Evolutionary conservation across 73 alveolate species (phyloP).

Genomic region (Symbiodinium natans): DNA sequence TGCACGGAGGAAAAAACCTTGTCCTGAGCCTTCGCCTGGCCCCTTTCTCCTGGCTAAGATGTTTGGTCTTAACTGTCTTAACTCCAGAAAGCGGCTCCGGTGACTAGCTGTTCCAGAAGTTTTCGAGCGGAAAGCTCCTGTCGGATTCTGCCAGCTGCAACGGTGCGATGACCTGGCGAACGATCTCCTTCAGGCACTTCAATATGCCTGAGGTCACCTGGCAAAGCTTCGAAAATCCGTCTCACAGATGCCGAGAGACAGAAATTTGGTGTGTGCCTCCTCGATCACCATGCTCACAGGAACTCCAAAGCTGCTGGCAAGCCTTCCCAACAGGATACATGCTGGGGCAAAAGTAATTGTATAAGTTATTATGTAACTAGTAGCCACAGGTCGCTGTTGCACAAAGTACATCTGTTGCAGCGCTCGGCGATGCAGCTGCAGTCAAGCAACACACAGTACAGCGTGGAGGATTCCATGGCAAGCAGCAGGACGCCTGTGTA

Average conservation of each 20-base stretch:
- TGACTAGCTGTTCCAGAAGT: no score
- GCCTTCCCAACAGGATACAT: neutral
- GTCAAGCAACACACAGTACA: slow-evolving; percentile 52
- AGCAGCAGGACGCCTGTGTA: slow-evolving; percentile 60
- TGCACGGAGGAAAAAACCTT: neutral
- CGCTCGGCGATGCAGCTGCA: neutral
- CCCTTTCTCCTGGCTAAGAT: slow-evolving; percentile 36
- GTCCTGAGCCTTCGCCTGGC: neutral
- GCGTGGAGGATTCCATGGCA: slow-evolving; percentile 47
- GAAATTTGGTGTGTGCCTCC: slow-evolving; percentile 16
- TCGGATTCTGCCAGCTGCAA: slow-evolving; percentile 33
- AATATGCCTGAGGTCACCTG: slow-evolving; percentile 70
- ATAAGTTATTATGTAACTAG: neutral
- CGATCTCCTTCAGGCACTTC: slow-evolving; percentile 53
- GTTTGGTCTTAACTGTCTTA: neutral
- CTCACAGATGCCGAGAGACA: neutral
- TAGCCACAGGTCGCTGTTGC: neutral
- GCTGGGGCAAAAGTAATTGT: neutral
- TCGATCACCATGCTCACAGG: slow-evolving; percentile 60
- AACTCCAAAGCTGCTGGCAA: slow-evolving; percentile 79
- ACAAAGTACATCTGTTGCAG: neutral
- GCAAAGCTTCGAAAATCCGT: neutral
- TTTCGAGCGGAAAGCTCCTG: neutral
- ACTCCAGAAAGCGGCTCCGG: no score
- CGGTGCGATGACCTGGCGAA: slow-evolving; percentile 60